Evolutionary conservation across 2,329 filamentous ascomycete genomes (phyloP).

Genomic region (Clonostachys rhizophaga): DNA sequence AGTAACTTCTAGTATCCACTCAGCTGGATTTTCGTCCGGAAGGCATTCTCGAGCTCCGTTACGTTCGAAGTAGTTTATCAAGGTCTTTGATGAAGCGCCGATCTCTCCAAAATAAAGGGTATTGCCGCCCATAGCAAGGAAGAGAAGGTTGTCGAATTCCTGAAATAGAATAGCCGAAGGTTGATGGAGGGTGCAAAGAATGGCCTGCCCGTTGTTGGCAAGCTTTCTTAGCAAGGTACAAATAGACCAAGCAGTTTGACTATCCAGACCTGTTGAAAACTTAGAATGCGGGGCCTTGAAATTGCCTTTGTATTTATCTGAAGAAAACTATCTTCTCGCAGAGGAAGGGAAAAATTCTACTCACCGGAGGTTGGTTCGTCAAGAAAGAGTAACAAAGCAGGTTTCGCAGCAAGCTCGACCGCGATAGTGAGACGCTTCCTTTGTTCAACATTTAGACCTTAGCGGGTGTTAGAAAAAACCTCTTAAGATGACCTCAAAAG

Average conservation of each 20-base stretch:
- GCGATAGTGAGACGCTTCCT: constrained; percentile 41
- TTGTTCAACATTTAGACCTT: constrained; percentile 38
- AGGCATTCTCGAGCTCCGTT: constrained; percentile 61
- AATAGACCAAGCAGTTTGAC: constrained; percentile 51
- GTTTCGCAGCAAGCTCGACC: constrained; percentile 29
- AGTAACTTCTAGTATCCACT: constrained; percentile 41
- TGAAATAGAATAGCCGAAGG: constrained; percentile 48
- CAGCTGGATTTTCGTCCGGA: constrained; percentile 42
- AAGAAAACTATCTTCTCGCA: too few relatives aligned
- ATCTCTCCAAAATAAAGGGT: constrained; percentile 48
- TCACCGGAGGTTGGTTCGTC: constrained; percentile 45
- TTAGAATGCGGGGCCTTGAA: too few relatives aligned
- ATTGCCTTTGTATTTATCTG: too few relatives aligned
- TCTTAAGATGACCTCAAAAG: too few relatives aligned
- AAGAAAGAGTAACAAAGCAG: constrained; percentile 38
- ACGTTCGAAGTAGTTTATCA: constrained; percentile 48
- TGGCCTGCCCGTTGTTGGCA: constrained; percentile 49
- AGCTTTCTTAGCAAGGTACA: constrained; percentile 54
- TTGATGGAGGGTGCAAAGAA: constrained; percentile 57
- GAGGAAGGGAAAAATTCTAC: too few relatives aligned
- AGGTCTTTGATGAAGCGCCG: constrained; percentile 34
- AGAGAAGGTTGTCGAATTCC: constrained; percentile 46
- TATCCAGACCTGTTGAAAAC: constrained; percentile 33
- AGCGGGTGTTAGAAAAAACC: too few relatives aligned
- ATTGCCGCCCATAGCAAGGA: constrained; percentile 44